Conservation (phyloP, 345 rosid species). For the Hibiscus syriacus region DNA sequence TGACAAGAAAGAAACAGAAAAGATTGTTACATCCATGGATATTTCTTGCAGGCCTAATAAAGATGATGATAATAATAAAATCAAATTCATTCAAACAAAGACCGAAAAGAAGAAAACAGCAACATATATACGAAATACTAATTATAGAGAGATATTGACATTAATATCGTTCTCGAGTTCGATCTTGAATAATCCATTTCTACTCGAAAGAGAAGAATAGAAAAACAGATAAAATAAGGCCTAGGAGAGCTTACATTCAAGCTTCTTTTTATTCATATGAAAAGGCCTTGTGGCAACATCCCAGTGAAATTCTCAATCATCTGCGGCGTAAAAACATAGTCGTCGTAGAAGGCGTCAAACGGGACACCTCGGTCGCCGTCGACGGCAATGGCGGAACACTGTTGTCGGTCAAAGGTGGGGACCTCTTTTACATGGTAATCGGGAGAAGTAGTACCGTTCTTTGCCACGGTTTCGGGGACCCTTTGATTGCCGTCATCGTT, state of each 20-base stretch:
- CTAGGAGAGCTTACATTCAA: not conserved
- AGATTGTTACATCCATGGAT: not conserved
- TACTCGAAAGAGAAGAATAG: too few relatives aligned
- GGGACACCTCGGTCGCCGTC: not conserved
- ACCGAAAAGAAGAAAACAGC: not conserved
- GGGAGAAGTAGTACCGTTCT: too few relatives aligned
- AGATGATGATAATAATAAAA: not conserved
- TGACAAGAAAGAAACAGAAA: not conserved
- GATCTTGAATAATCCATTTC: too few relatives aligned
- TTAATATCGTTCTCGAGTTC: too few relatives aligned
- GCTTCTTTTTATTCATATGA: not conserved
- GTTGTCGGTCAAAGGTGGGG: not conserved
- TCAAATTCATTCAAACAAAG: not conserved
- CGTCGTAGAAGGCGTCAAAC: not conserved
- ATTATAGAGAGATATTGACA: not conserved
- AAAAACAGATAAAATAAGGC: not conserved
- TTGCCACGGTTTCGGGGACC: not conserved
- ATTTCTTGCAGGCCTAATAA: not conserved
- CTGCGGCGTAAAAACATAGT: not conserved
- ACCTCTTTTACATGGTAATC: conserved; percentile 1
- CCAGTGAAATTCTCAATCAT: conserved; percentile 3
- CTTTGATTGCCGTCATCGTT: not conserved
- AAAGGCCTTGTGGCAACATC: not conserved
- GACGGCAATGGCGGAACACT: not conserved
- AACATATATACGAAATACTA: not conserved